Evolutionary conservation across 163 green algal genomes (phyloP).

Genomic region (Chlamydomonas reinhardtii): DNA sequence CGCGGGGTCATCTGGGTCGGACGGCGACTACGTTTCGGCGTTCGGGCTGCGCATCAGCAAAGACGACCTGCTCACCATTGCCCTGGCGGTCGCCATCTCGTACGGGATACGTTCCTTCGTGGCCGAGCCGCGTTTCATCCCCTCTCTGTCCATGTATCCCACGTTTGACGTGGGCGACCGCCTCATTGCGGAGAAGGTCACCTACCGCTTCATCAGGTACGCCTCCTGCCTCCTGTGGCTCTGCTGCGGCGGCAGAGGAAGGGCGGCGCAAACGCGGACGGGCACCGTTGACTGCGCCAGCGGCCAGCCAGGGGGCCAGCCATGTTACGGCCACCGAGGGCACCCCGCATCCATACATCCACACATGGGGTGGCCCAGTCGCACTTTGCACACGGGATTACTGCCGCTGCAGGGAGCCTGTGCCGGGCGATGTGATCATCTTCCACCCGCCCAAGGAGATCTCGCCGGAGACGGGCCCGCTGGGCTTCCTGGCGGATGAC

Average conservation of each 20-base stretch:
- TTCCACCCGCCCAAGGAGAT: constrained; percentile 87
- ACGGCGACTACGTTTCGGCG: background rate
- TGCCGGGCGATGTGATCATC: constrained; percentile 94
- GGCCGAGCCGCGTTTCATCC: constrained; percentile 98
- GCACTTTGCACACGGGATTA: too few species aligned
- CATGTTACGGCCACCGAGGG: too few species aligned
- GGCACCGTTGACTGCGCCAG: too few species aligned
- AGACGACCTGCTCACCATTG: constrained; percentile 91
- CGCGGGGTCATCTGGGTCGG: background rate
- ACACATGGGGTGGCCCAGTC: too few species aligned
- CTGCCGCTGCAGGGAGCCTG: constrained; percentile 25
- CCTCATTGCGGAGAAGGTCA: constrained; percentile 97
- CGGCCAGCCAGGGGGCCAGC: too few species aligned
- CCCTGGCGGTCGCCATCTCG: constrained; percentile 86
- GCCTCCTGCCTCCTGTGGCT: background rate
- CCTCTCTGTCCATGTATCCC: constrained; percentile 97
- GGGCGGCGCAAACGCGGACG: too few species aligned
- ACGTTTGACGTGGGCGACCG: constrained; percentile 97
- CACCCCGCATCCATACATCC: too few species aligned
- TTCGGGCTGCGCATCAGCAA: constrained; percentile 57
- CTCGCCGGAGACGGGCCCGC: constrained; percentile 9
- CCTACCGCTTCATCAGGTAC: constrained; percentile 86
- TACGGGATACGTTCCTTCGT: constrained; percentile 92
- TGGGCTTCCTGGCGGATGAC: constrained; percentile 72
- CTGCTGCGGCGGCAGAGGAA: background rate